Base-by-base conservation (phyloP, 2,329 filamentous ascomycete species). In the Aspergillus pseudoglaucus region DNA sequence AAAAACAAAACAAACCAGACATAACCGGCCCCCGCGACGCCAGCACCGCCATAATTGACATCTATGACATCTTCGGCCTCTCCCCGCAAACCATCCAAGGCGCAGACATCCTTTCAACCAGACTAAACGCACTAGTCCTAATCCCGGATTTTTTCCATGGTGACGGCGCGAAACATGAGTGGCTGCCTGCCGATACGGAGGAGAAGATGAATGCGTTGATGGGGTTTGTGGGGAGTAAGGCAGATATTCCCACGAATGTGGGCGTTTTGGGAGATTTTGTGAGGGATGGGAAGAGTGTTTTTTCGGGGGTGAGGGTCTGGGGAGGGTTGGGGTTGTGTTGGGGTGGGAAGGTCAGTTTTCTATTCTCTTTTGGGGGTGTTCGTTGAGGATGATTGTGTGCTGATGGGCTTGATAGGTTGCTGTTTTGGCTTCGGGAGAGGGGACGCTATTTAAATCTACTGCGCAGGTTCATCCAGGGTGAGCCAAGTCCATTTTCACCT, bases 321-420 rank as follows among this genome's bases (percentile, higher is more conserved):
- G 83, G 70, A n/a, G 70, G 81, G 44, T 56, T 84, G 39, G 84
- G 84, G 67, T 79, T 77, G 66, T 88, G 85, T 72, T 88, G 83
- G 83, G 84, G 84, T 54, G 84, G 82, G 56, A 88, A 88, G 70
- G n/a, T n/a, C n/a, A n/a, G n/a, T n/a, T n/a, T n/a, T n/a, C n/a
- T n/a, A n/a, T n/a, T n/a, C n/a, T n/a, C n/a, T n/a, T n/a, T n/a
- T n/a, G n/a, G n/a, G n/a, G n/a, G n/a, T n/a, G n/a, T n/a, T n/a
- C n/a, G n/a, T n/a, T n/a, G n/a, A n/a, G n/a, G n/a, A n/a, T n/a
- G n/a, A n/a, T n/a, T n/a, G n/a, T n/a, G n/a, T n/a, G n/a, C n/a
- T n/a, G n/a, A n/a, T n/a, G n/a, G n/a, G n/a, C n/a, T n/a, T n/a
- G n/a, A n/a, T n/a, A n/a, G n/a, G 78, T 51, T 5, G 64, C 65